A percentile compares a stretch with the other conserved stretches of the same genome.
Evolutionary conservation across 2,329 filamentous ascomycete genomes (phyloP).

Genomic region (Setomelanomma holmii): DNA sequence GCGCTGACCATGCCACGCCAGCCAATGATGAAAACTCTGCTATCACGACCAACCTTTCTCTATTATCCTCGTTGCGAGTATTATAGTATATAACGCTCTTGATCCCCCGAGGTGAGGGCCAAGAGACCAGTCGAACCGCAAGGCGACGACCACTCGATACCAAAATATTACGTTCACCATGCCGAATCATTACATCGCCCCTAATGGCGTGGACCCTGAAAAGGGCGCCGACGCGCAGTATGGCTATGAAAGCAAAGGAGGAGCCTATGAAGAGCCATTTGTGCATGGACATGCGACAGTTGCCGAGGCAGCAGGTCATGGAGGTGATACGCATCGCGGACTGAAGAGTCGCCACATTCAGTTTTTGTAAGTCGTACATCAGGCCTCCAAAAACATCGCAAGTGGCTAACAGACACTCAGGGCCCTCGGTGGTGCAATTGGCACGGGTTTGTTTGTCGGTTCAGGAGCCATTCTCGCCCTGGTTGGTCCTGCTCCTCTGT

Average conservation of each 20-base stretch:
- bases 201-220: constrained; percentile 27
- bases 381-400: neutral
- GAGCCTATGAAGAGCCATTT: constrained; percentile 29
- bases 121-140: neutral
- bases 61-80: constrained; percentile 2
- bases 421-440: constrained; percentile 65
- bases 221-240: constrained; percentile 29
- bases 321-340: constrained; percentile 45
- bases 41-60: constrained; percentile 6
- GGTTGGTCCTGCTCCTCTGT: constrained; percentile 43
- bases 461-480: constrained; percentile 41
- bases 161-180: constrained; percentile 14
- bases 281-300: constrained; percentile 37
- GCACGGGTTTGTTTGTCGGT: constrained; percentile 48
- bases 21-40: constrained; percentile 19
- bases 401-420: constrained; percentile 55
- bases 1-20: constrained; percentile 9
- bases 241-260: constrained; percentile 23
- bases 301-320: constrained; percentile 34
- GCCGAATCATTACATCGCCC: constrained; percentile 30
- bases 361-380: constrained; percentile 35
- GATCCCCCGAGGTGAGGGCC: neutral
- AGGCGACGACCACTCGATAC: too few species aligned
- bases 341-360: constrained; percentile 49
- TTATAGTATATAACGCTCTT: constrained; percentile 14